Evolutionary conservation across 805 yeast species (phyloP).

Genomic region (Metschnikowia matae): DNA sequence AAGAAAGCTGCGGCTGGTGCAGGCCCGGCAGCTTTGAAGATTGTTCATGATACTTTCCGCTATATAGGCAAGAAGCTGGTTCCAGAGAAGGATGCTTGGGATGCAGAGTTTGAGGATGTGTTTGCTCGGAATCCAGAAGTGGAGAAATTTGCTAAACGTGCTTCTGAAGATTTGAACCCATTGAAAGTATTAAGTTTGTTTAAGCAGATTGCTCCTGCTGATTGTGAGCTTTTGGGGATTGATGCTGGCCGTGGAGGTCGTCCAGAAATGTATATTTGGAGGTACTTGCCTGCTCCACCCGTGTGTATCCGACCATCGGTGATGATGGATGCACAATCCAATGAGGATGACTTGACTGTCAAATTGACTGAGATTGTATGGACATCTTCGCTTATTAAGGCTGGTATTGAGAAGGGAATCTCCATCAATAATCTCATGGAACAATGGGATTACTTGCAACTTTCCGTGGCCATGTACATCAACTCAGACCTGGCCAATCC

Average conservation of each 20-base stretch:
- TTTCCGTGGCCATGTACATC: conserved; percentile 95
- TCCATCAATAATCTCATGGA: conserved; percentile 93
- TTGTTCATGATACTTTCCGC: conserved; percentile 92
- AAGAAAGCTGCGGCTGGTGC: conserved; percentile 92
- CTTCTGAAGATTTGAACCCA: conserved; percentile 92
- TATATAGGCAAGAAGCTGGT: conserved; percentile 90
- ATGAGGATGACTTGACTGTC: conserved; percentile 96
- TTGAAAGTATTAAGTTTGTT: conserved; percentile 81
- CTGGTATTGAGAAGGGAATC: conserved; percentile 93
- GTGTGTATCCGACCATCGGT: conserved; percentile 98
- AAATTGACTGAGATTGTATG: conserved; percentile 94
- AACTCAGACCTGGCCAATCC: conserved; percentile 92
- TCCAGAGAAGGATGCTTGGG: conserved; percentile 83
- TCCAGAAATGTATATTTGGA: conserved; percentile 96
- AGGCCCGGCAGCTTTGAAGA: conserved; percentile 89
- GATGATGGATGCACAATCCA: conserved; percentile 84
- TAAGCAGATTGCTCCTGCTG: conserved; percentile 78
- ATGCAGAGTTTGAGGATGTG: conserved; percentile 76
- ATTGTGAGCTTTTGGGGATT: conserved; percentile 89
- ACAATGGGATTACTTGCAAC: conserved; percentile 96
- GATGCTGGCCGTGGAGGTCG: conserved; percentile 85
- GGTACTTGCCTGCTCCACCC: conserved; percentile 97
- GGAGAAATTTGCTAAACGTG: conserved; percentile 79
- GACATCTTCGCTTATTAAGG: conserved; percentile 90
- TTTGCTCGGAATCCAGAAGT: conserved; percentile 77